phyloP scores from a whole-genome alignment of 805 yeast species.

The Maudiozyma barnettii region DNA sequence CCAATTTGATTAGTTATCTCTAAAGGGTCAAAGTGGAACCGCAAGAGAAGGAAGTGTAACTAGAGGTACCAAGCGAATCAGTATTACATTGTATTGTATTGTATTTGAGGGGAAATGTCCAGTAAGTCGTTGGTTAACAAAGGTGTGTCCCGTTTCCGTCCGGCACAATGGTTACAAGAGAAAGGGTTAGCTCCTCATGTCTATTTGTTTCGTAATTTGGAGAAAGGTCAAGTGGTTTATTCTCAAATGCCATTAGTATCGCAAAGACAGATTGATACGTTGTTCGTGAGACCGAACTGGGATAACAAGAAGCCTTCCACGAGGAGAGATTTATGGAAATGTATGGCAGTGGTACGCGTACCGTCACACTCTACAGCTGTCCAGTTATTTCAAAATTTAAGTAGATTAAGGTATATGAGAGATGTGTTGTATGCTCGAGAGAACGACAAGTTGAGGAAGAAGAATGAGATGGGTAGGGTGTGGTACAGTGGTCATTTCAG shows the following conservation, averaged over 20 bases:
- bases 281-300: constrained; percentile 76
- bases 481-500: constrained; percentile 86
- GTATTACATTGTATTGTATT: too few species aligned
- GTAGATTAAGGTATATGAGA: constrained; percentile 64
- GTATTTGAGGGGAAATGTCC: too few species aligned
- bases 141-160: constrained; percentile 38
- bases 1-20: too few species aligned
- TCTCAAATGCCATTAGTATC: constrained; percentile 58
- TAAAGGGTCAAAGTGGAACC: too few species aligned
- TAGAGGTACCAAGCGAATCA: not conserved
- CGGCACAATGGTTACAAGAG: constrained; percentile 46
- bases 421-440: constrained; percentile 50
- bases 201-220: constrained; percentile 72
- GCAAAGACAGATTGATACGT: constrained; percentile 44
- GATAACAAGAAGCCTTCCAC: constrained; percentile 70
- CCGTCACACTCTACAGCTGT: constrained; percentile 52
- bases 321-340: constrained; percentile 83
- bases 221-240: constrained; percentile 82
- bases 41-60: not conserved
- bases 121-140: not conserved
- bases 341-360: constrained; percentile 76
- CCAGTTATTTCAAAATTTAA: constrained; percentile 64
- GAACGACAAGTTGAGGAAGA: constrained; percentile 60
- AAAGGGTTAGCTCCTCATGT: constrained; percentile 76
- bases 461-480: constrained; percentile 65